Base-by-base conservation (phyloP, 352 stramenopile species). In the Globisporangium acanthophoron region DNA sequence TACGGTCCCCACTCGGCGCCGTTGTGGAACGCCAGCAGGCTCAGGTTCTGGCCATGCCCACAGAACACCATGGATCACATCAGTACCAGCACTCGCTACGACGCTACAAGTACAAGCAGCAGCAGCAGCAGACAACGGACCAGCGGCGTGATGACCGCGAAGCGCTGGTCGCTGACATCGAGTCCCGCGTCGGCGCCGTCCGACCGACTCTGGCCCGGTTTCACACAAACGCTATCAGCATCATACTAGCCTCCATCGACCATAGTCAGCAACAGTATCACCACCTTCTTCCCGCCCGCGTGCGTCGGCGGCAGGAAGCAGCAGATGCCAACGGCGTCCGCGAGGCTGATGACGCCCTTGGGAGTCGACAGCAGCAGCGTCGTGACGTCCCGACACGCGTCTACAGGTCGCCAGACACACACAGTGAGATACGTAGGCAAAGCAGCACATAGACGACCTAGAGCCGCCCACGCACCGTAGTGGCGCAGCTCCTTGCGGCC, bases 401-500 rank as follows among this genome's bases (percentile, higher is more conserved):
- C 80, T 81, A 47, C 43, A 41, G 11, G 40, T 12, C 5, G 13
- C 35, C 4, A 21, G 13, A 29, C 24, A 27, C 24, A 27, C 37
- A 47, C 13, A 39, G 31, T 13, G 18, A 27, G 24, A 27, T 27
- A 27, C 24, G 24, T 2, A 27, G 24, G 24, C 24, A 27, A 3
- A 27, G 24, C 24, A 27, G 24, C 24, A 27, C 24, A 27, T 27
- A 27, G 3, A 3, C 24, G 1, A 29, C 43, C 3, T 12, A 29
- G 18, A 13, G n/a, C 44, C 20, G 7, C 33, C 33, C 33, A 11
- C 73, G 35, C 33, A 85, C 77, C 75, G 39, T 91, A 92, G 58
- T 91, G 79, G 2, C 83, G 83, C 60, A 92, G 64, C 64, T 92
- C 83, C 49, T 87, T 90, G 51, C 85, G 66, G 20, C 82, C 83